Evolutionary conservation across 164 flowering plant species (phyloP).

Genomic region (Stephania japonica): DNA sequence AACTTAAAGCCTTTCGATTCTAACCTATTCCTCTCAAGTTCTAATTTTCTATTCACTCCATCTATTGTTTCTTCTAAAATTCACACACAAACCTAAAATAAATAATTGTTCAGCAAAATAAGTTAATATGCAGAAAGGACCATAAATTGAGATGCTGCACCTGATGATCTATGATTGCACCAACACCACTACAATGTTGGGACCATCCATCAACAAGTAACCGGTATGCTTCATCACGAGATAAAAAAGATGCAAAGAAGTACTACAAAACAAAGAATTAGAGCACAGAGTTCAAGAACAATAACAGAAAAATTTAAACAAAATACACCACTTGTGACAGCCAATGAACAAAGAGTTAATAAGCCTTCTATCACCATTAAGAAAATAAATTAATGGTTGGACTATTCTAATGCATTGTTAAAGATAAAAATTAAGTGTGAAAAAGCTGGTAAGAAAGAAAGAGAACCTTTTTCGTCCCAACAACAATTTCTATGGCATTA

Average conservation of each 20-base stretch:
- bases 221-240: slow-evolving; percentile 95
- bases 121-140: background rate
- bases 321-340: background rate
- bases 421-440: background rate
- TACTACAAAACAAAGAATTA: slow-evolving; percentile 45
- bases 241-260: slow-evolving; percentile 89
- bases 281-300: background rate
- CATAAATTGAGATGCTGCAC: slow-evolving; percentile 22
- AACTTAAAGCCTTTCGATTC: too few species aligned
- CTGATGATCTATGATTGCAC: slow-evolving; percentile 41
- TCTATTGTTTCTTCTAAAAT: background rate
- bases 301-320: background rate
- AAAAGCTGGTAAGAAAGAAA: background rate
- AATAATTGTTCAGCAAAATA: background rate
- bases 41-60: too few species aligned
- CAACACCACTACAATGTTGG: slow-evolving; percentile 35
- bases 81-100: background rate
- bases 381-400: background rate
- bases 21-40: too few species aligned
- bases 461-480: slow-evolving; percentile 67
- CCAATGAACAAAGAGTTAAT: background rate
- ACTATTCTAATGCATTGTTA: background rate
- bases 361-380: background rate
- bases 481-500: slow-evolving; percentile 85
- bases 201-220: slow-evolving; percentile 77